Evolutionary conservation across 2,329 filamentous ascomycete genomes (phyloP), one percentile per base, ranked within the genome.

Genomic region (Trichoderma brevicompactum): DNA sequence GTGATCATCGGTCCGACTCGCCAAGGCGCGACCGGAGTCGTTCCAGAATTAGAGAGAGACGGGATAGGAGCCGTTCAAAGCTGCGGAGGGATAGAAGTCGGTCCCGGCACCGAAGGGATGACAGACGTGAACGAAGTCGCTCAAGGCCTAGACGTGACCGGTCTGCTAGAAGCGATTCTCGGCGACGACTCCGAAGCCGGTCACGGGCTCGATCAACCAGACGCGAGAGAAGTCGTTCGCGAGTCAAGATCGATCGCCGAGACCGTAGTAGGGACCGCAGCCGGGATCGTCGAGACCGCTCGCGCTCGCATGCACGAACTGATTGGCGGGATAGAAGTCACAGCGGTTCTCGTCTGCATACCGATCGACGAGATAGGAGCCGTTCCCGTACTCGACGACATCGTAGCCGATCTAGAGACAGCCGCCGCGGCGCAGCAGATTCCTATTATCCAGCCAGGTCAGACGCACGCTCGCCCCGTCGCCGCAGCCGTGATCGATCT

Each of bases 31-130:
- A 77, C 2, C 72, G 72, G 34, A 76, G 74, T 67, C 71, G 74
- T 2, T 76, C 76, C 15, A 76, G 73, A 23, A 65, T 74, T 17
- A 71, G 72, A 44, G 71, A 75, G 12, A 72, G 75, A 65, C 75
- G 77, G n/a, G 77, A 79, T 7, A 71, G 74, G 63, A 79, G 77
- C 64, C 76, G 75, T 58, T 76, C 78, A 5, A 73, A 71, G 58
- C 65, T 74, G 10, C 74, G 75, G 64, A 75, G 76, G 52, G 79
- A 80, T 15, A 77, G 78, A 70, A 78, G 73, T 28, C 78, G 78
- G 15, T 81, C 81, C n/a, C 75, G 76, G 52, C 68, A 72, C 23
- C 71, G 74, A 15, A 72, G 74, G 67, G 74, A 78, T 60, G 72
- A 73, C 17, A 71, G 73, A 10, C 68, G 68, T 13, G 73, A 76